Percentiles rank a stretch among this genome's conserved stretches.
phyloP scores from a whole-genome alignment of 805 yeast species.

The Diddensiella santjacobensis region DNA sequence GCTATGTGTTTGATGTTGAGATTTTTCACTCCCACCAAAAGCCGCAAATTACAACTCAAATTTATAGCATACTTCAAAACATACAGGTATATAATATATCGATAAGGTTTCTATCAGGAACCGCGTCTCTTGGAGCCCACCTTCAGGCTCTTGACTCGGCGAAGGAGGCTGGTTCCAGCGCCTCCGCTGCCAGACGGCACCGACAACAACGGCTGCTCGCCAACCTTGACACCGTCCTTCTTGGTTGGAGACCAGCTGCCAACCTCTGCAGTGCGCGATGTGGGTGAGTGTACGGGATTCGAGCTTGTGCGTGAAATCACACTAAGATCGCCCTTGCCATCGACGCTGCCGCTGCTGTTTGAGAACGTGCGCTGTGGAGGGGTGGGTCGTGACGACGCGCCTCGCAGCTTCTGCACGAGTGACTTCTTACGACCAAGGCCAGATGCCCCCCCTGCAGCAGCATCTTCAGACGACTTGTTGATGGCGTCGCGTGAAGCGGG shows the following conservation, averaged over 20 bases:
- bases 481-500: conserved; percentile 67
- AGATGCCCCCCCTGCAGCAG: conserved; percentile 32
- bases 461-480: conserved; percentile 28
- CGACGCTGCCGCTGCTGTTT: conserved; percentile 3
- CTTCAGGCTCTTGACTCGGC: conserved; percentile 85
- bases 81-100: too few species aligned
- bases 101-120: too few species aligned
- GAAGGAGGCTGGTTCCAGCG: conserved; percentile 43
- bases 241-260: conserved; percentile 21
- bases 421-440: conserved; percentile 80
- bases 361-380: conserved; percentile 6
- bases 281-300: conserved; percentile 16
- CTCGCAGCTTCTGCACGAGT: conserved; percentile 60
- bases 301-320: conserved; percentile 17
- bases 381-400: conserved; percentile 18
- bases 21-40: background rate
- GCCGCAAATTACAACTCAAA: background rate
- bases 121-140: conserved; percentile 44
- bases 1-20: background rate
- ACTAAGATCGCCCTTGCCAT: conserved; percentile 14
- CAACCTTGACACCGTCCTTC: conserved; percentile 6
- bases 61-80: background rate
- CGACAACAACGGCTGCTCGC: conserved; percentile 12
- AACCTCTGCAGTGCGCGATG: background rate
- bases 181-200: conserved; percentile 7